Conservation (phyloP, 345 rosid genomes). For the Aquilaria yunnanensis region DNA sequence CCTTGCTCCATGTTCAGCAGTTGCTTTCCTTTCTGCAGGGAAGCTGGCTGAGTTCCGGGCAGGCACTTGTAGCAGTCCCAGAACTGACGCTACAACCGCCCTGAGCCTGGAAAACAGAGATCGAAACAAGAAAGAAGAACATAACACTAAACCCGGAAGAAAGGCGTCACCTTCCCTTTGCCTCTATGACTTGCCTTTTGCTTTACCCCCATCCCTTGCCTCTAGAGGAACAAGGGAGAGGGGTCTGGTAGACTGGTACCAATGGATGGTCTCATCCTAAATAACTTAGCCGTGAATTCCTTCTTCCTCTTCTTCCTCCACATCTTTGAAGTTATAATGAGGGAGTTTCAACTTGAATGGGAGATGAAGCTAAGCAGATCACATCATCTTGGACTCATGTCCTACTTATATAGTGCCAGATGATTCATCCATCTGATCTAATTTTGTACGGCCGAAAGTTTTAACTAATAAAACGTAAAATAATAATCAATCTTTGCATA, state of each 20-base stretch:
- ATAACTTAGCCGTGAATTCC: background rate
- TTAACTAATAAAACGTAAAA: no score
- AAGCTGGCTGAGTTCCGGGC: no score
- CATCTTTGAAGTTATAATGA: background rate
- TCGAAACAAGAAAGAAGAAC: background rate
- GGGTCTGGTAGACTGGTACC: background rate
- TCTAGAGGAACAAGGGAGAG: constrained; percentile 8
- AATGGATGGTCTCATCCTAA: no score
- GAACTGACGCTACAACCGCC: no score
- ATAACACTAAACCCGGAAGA: constrained; percentile 15
- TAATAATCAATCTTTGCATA: no score
- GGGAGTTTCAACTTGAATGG: background rate
- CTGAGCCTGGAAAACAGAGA: no score
- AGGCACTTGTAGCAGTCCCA: no score
- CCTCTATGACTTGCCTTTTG: constrained; percentile 16
- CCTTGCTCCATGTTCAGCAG: no score
- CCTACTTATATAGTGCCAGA: background rate
- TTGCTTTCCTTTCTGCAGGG: no score
- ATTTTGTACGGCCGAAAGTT: no score
- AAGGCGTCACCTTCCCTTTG: constrained; percentile 24
- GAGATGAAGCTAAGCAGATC: background rate
- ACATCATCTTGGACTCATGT: background rate
- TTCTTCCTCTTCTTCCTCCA: constrained; percentile 12
- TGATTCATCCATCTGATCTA: background rate
- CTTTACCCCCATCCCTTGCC: background rate